These are phyloP conservation scores for Magnaporthiopsis rhizophila DNA, from an alignment of 2,329 filamentous ascomycete genomes.

Conservation along the genomic window DNA sequence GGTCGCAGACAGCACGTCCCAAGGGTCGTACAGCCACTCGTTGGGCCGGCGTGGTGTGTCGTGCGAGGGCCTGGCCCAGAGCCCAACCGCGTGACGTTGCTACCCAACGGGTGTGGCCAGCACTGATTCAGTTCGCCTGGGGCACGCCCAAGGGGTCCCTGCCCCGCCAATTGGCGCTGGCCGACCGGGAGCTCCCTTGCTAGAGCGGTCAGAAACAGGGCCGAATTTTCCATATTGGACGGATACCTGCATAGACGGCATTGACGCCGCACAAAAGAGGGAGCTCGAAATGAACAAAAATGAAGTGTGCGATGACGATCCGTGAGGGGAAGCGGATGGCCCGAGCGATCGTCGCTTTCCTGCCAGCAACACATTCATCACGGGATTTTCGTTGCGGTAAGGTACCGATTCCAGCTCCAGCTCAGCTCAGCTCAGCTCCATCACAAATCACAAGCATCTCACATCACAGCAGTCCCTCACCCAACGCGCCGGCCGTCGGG, in stretches of 20 bases:
- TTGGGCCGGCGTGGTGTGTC: neutral
- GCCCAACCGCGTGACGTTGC: neutral
- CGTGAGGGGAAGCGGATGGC: neutral
- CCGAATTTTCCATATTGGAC: neutral
- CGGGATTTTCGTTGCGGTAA: neutral
- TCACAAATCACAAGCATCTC: neutral
- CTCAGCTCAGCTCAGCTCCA: too few relatives aligned
- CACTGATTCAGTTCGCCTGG: neutral
- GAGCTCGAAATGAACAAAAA: neutral
- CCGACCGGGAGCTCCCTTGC: neutral
- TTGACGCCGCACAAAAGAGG: neutral
- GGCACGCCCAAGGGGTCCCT: neutral
- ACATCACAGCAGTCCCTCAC: neutral
- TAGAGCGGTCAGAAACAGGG: neutral
- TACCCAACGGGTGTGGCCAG: neutral
- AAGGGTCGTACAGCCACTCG: neutral
- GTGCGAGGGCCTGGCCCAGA: neutral
- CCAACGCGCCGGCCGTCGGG: neutral
- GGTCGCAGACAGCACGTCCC: too few relatives aligned
- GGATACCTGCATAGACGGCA: neutral
- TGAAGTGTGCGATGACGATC: neutral
- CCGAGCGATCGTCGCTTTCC: neutral
- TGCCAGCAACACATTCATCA: neutral
- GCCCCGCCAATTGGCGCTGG: neutral
- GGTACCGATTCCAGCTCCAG: neutral